Evolutionary conservation across 169 alveolate genomes (phyloP).

Genomic region (Plasmodium chabaudi): DNA sequence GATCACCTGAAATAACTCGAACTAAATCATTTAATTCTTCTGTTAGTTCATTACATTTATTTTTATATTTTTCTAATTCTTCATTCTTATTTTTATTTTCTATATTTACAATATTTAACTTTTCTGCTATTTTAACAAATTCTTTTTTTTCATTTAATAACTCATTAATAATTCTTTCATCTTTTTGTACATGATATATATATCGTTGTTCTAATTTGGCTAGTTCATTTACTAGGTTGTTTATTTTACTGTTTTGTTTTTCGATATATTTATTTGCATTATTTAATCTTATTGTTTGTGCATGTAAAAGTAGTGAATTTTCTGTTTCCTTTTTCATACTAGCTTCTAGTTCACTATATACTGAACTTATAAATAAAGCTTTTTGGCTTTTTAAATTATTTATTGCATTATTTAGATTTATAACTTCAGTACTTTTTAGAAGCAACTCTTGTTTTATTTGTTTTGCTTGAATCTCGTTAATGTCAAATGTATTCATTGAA

Average conservation of each 20-base stretch:
- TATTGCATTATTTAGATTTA: conserved; percentile 28
- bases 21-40: conserved; percentile 31
- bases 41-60: conserved; percentile 28
- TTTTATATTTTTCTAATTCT: conserved; percentile 27
- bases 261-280: conserved; percentile 22
- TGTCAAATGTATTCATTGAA: background rate
- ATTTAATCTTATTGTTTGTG: conserved; percentile 35
- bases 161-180: conserved; percentile 14
- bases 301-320: conserved; percentile 14
- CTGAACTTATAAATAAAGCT: background rate
- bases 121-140: conserved; percentile 16
- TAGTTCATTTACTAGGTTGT: background rate
- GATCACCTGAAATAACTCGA: conserved; percentile 4
- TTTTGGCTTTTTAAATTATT: conserved; percentile 30
- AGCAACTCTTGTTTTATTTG: conserved; percentile 32
- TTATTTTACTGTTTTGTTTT: conserved; percentile 5
- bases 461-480: conserved; percentile 20
- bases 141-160: conserved; percentile 44
- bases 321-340: conserved; percentile 52
- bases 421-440: conserved; percentile 19
- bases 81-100: conserved; percentile 49
- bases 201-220: conserved; percentile 20
- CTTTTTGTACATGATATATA: background rate
- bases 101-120: conserved; percentile 12
- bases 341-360: conserved; percentile 25